Conservation (phyloP, 768 basidiomycete genomes). For the Panellus pusillus region DNA sequence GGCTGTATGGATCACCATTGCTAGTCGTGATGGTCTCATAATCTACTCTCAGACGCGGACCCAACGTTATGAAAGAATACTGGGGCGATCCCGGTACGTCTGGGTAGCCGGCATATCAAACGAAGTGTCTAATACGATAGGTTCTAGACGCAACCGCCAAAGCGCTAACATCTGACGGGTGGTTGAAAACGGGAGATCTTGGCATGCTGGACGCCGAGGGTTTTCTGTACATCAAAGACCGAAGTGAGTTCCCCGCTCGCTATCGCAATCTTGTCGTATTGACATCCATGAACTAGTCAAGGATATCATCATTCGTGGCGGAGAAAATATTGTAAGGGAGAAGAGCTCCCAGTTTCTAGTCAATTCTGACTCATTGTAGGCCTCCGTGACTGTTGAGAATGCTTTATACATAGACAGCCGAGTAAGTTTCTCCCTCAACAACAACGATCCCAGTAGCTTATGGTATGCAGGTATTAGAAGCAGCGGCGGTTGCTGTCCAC, state of each 20-base stretch:
- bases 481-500: conserved; percentile 59
- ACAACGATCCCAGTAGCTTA: no score
- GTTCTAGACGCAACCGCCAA: conserved; percentile 44
- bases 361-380: no score
- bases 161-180: conserved; percentile 51
- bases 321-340: conserved; percentile 59
- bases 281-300: conserved; percentile 40
- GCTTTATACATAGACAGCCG: conserved; percentile 51
- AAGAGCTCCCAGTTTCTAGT: no score
- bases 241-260: conserved; percentile 34
- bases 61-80: conserved; percentile 63
- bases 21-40: conserved; percentile 5
- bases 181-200: conserved; percentile 56
- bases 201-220: conserved; percentile 56
- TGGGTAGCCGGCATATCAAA: background rate
- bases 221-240: conserved; percentile 59
- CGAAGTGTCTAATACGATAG: background rate
- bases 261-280: background rate
- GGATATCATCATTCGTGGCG: conserved; percentile 64
- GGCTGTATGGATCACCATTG: conserved; percentile 38
- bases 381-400: conserved; percentile 59
- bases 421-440: background rate
- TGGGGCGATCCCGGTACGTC: conserved; percentile 53
- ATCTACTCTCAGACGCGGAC: conserved; percentile 45
- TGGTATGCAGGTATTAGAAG: conserved; percentile 48